A percentile compares a stretch with the other conserved stretches of the same genome.
Conservation (phyloP, 805 yeast species). For the Wickerhamia fluorescens region DNA sequence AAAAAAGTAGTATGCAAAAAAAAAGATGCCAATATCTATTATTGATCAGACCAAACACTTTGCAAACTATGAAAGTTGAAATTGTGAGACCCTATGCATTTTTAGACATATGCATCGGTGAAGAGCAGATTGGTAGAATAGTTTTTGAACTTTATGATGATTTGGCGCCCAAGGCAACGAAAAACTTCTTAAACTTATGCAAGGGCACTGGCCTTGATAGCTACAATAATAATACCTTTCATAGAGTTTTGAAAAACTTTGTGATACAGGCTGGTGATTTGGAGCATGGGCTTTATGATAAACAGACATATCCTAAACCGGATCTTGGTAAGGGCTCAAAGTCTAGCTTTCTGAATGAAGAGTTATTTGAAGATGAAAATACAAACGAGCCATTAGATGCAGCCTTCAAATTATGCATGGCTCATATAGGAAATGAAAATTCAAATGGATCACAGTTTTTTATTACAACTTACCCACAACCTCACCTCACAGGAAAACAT, state of each 20-base stretch:
- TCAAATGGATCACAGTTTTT: conserved; percentile 65
- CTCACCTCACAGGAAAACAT: conserved; percentile 72
- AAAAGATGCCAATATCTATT: background rate
- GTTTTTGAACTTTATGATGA: conserved; percentile 46
- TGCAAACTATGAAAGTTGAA: conserved; percentile 24
- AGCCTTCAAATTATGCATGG: conserved; percentile 56
- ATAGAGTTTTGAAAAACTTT: conserved; percentile 60
- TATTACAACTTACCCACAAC: conserved; percentile 59
- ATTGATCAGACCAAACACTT: background rate
- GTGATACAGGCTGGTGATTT: conserved; percentile 67
- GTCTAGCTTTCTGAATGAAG: conserved; percentile 13
- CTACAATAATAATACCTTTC: conserved; percentile 45
- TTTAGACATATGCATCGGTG: conserved; percentile 47
- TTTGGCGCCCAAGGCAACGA: conserved; percentile 50
- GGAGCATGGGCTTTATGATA: conserved; percentile 23
- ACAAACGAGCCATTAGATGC: conserved; percentile 33
- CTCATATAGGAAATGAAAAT: conserved; percentile 43
- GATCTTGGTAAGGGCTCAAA: conserved; percentile 31
- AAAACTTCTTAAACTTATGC: conserved; percentile 46
- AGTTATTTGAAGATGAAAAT: conserved; percentile 53
- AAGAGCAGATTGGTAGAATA: conserved; percentile 44
- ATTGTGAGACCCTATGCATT: conserved; percentile 25
- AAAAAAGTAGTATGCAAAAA: too few relatives aligned
- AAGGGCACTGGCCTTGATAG: conserved; percentile 19
- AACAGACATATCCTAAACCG: conserved; percentile 14